Evolutionary conservation across 2,329 filamentous ascomycete species (phyloP).

Genomic region (Microcera coccophila): DNA sequence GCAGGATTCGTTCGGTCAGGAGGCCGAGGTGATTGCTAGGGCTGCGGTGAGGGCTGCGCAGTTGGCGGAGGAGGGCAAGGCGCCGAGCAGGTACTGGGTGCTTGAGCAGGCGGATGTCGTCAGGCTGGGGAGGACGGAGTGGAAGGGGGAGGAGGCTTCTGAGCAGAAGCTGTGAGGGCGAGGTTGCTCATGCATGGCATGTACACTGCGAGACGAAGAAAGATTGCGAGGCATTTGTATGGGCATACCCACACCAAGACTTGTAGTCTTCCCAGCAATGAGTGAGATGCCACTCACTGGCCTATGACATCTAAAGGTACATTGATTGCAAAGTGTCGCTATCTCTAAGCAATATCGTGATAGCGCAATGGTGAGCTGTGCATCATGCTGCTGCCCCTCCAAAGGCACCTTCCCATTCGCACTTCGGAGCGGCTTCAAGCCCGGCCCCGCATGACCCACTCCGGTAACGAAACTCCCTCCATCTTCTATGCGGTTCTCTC

Average conservation of each 20-base stretch:
- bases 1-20: slow-evolving; percentile 68
- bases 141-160: slow-evolving; percentile 34
- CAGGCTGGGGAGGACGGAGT: slow-evolving; percentile 60
- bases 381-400: too few species aligned
- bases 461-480: background rate
- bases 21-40: slow-evolving; percentile 66
- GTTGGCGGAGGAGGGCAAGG: slow-evolving; percentile 56
- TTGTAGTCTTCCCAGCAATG: too few species aligned
- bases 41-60: slow-evolving; percentile 61
- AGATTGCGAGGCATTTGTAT: slow-evolving; percentile 5
- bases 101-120: slow-evolving; percentile 61
- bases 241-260: too few species aligned
- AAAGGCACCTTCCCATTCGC: too few species aligned
- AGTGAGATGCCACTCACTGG: too few species aligned
- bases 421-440: slow-evolving; percentile 5
- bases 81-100: slow-evolving; percentile 58
- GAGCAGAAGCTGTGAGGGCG: slow-evolving; percentile 11
- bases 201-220: slow-evolving; percentile 6
- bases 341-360: too few species aligned
- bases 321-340: too few species aligned
- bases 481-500: background rate
- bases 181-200: slow-evolving; percentile 1
- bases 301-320: too few species aligned
- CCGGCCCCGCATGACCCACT: background rate
- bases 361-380: too few species aligned